phyloP scores from a whole-genome alignment of 1,139 yeast genomes.

The Hansenula lynferdii region DNA sequence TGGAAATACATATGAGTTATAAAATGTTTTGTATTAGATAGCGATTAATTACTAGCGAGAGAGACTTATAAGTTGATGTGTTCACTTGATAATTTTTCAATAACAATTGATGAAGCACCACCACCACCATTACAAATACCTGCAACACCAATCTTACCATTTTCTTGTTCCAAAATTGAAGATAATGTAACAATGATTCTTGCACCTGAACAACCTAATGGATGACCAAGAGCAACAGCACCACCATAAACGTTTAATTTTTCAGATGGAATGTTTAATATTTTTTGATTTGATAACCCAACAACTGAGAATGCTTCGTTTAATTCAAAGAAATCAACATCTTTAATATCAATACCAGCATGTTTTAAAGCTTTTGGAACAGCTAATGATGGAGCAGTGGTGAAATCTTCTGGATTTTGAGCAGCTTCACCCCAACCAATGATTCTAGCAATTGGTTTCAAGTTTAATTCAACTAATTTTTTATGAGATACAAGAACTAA shows the following conservation, averaged over 20 bases:
- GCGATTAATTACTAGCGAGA: neutral
- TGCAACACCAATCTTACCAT: slow-evolving; percentile 89
- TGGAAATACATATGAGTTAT: neutral
- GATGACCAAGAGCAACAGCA: slow-evolving; percentile 97
- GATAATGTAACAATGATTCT: slow-evolving; percentile 84
- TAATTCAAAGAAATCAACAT: slow-evolving; percentile 66
- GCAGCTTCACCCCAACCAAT: slow-evolving; percentile 99
- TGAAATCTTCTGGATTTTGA: slow-evolving; percentile 87
- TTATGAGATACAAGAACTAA: slow-evolving; percentile 77
- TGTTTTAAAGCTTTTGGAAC: slow-evolving; percentile 93
- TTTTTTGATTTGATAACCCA: slow-evolving; percentile 83
- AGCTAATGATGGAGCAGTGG: slow-evolving; percentile 91
- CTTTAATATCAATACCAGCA: slow-evolving; percentile 58
- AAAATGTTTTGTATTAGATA: neutral
- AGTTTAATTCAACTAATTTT: slow-evolving; percentile 76
- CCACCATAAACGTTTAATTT: slow-evolving; percentile 96
- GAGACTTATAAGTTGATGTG: slow-evolving; percentile 16
- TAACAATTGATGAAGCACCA: slow-evolving; percentile 85
- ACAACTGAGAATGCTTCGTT: slow-evolving; percentile 98
- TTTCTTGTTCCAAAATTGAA: slow-evolving; percentile 71
- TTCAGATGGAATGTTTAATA: slow-evolving; percentile 55
- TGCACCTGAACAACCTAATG: slow-evolving; percentile 97
- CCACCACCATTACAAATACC: slow-evolving; percentile 99
- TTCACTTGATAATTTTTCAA: slow-evolving; percentile 44
- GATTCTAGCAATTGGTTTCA: slow-evolving; percentile 85